Percentiles rank a stretch among this genome's conserved stretches.
phyloP scores from a whole-genome alignment of 805 yeast genomes.

The Cyberlindnera amylophila region DNA sequence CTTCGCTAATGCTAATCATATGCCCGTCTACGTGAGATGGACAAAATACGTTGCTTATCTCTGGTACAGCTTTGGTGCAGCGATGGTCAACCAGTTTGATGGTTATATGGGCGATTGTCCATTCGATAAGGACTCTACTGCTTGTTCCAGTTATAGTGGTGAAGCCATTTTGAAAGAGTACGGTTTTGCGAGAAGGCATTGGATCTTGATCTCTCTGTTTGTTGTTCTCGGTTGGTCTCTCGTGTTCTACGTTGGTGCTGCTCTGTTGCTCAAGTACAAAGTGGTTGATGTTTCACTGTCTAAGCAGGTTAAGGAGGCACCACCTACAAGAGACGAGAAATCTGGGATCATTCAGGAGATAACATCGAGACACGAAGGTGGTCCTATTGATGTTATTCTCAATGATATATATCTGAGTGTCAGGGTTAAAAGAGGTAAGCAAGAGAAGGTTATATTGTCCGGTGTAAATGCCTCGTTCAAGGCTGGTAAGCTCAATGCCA shows the following conservation, averaged over 20 bases:
- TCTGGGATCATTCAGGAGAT: background rate
- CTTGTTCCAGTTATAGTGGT: conserved; percentile 51
- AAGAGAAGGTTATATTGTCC: conserved; percentile 19
- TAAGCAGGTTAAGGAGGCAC: conserved; percentile 17
- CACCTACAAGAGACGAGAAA: conserved; percentile 2
- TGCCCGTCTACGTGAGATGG: conserved; percentile 90
- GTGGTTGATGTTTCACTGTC: conserved; percentile 31
- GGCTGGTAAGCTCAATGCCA: conserved; percentile 54
- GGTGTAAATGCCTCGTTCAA: conserved; percentile 24
- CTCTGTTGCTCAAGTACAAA: conserved; percentile 43
- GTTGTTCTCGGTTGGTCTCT: conserved; percentile 56
- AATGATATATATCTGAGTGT: conserved; percentile 18
- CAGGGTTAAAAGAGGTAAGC: conserved; percentile 6
- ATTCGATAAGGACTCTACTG: conserved; percentile 32
- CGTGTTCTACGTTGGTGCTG: conserved; percentile 48
- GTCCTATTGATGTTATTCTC: conserved; percentile 17
- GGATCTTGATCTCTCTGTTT: conserved; percentile 65
- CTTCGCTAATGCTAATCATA: conserved; percentile 63
- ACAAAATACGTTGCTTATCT: conserved; percentile 69
- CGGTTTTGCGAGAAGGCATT: conserved; percentile 54
- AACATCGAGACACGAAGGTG: conserved; percentile 1
- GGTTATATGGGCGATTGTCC: conserved; percentile 61
- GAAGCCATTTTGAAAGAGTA: conserved; percentile 46
- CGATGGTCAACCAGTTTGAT: conserved; percentile 61
- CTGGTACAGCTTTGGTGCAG: conserved; percentile 76